Evolutionary conservation across 202 grass and related monocot genomes (phyloP).

Genomic region (Bolboschoenoplectus hybrid): DNA sequence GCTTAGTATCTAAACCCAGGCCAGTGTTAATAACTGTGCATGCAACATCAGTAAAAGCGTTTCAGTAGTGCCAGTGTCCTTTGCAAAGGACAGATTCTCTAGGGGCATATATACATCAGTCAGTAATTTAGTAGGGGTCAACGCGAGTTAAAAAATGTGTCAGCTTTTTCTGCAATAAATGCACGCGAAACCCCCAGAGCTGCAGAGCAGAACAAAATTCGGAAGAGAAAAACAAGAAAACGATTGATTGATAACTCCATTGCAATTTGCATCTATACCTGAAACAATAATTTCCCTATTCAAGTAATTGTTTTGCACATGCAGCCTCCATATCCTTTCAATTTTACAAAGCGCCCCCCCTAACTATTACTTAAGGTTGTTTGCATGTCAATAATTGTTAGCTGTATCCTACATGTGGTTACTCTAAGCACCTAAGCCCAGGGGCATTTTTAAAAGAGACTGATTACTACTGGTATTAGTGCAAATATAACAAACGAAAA

Average conservation of each 20-base stretch:
- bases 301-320: slow-evolving; percentile 11
- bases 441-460: background rate
- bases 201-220: background rate
- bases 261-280: background rate
- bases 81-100: slow-evolving; percentile 30
- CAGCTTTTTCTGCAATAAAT: slow-evolving; percentile 11
- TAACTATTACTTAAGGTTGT: background rate
- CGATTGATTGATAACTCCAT: background rate
- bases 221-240: background rate
- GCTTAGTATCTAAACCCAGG: background rate
- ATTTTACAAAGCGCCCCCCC: background rate
- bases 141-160: slow-evolving; percentile 12
- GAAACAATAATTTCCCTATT: background rate
- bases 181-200: background rate
- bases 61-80: background rate
- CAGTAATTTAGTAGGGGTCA: slow-evolving; percentile 13
- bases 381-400: background rate
- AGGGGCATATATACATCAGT: background rate
- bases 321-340: slow-evolving; percentile 10
- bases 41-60: background rate
- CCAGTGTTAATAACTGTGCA: background rate
- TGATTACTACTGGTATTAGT: background rate
- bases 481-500: slow-evolving; percentile 28
- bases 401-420: background rate
- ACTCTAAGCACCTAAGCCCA: slow-evolving; percentile 17